Base-by-base conservation (phyloP, 352 stramenopile genomes). In the Phytophthora melonis region DNA sequence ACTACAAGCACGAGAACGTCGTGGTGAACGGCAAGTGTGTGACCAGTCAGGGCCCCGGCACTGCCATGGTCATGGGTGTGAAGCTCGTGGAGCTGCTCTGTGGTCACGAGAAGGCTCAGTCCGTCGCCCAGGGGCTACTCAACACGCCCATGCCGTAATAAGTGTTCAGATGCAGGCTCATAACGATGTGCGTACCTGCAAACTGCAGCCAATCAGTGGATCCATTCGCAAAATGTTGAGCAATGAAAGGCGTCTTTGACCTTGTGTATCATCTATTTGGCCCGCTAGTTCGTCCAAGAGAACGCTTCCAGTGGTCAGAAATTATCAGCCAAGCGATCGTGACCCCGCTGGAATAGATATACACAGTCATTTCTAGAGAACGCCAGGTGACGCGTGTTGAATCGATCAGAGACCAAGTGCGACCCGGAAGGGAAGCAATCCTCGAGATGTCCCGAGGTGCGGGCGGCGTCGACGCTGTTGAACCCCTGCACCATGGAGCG, bases 41-140 rank as follows among this genome's bases (percentile, higher is more conserved):
- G 60, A 96, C 87, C 23, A 96, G 89, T 63, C 86, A 89, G 69
- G 89, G 89, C 0, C 89, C 89, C 9, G 89, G 77, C 4, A 96
- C 89, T 14, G 85, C 89, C 18, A 96, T 96, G 87, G 83, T 83
- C 21, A 93, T 96, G 84, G 87, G 84, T 7, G 74, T 96, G 47
- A 93, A 93, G 77, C 83, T 96, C 30, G 86, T 96, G 50, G 86
- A 93, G 70, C 66, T 94, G 54, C 81, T 96, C 9, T 83, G 77
- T 30, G 83, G 83, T 32, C 78, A 82, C 45, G 79, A 93, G 19
- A 92, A 91, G 63, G 87, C 88, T 0, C 75, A 79, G 8, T 34
- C 78, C n/a, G 87, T 94, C 18, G 87, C 89, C 23, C 81, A 88
- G 54, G 86, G 72, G 19, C 67, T 93, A 32, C 76, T 93, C n/a